Percentiles rank a stretch among this genome's conserved stretches.
Evolutionary conservation across 2,329 filamentous ascomycete genomes (phyloP).

Genomic region (Pseudocercospora macadamiae): DNA sequence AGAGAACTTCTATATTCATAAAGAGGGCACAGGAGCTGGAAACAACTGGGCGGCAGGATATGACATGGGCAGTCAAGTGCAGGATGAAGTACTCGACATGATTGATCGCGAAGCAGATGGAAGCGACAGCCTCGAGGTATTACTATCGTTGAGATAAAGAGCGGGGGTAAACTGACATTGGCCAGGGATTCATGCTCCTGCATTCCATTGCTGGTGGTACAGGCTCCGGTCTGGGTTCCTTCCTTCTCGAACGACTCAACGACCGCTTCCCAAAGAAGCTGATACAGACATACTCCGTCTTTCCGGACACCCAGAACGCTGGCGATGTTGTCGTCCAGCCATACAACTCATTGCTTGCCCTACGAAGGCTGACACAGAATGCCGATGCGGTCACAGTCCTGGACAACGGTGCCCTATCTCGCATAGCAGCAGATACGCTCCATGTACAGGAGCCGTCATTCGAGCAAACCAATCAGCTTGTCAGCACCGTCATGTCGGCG

Average conservation of each 20-base stretch:
- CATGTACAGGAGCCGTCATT: constrained; percentile 96
- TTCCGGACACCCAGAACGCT: constrained; percentile 85
- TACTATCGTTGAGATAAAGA: neutral
- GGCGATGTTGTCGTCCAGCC: constrained; percentile 95
- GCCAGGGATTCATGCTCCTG: constrained; percentile 91
- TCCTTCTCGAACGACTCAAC: constrained; percentile 91
- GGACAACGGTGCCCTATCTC: constrained; percentile 90
- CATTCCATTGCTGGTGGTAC: constrained; percentile 98
- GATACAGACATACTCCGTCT: constrained; percentile 98
- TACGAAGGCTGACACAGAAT: constrained; percentile 90
- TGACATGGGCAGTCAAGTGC: constrained; percentile 84
- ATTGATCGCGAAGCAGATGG: constrained; percentile 98
- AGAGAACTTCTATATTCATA: constrained; percentile 97
- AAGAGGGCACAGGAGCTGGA: constrained; percentile 88
- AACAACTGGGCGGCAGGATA: constrained; percentile 99
- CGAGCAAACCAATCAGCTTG: constrained; percentile 95
- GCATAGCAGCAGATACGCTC: constrained; percentile 90
- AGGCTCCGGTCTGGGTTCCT: constrained; percentile 92
- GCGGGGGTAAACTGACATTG: neutral
- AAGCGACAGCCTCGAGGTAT: constrained; percentile 88
- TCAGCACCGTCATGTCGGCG: constrained; percentile 96
- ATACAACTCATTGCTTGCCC: constrained; percentile 93
- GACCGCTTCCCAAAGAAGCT: constrained; percentile 98
- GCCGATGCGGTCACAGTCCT: constrained; percentile 97
- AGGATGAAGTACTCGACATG: constrained; percentile 99